Evolutionary conservation across 306 rosid genomes (phyloP), one percentile per base, ranked within the genome.

Genomic region (Cucurbita argyrosperma): DNA sequence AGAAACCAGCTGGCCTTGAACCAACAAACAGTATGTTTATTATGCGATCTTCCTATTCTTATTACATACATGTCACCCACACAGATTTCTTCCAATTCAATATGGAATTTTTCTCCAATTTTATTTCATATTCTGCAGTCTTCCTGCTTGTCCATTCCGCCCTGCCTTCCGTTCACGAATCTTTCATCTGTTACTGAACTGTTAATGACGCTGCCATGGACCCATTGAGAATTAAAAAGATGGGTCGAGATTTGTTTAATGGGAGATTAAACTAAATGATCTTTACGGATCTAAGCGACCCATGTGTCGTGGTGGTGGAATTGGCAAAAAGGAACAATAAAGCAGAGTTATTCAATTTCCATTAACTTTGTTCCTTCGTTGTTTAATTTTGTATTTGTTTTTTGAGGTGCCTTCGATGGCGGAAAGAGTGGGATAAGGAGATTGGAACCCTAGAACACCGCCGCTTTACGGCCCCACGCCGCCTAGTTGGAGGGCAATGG

Each of bases 331-430:
- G 35, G 74, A 70, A 70, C 45, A 8, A 70, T 7, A 35, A 70
- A 35, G 30, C 74, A 70, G 16, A 35, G 30, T 7, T 51, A 52
- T 51, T 52, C 30, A 70, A 50, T 70, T 62, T 73, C 64, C 76
- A 54, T 39, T 4, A 54, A 5, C 23, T 73, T 47, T 74, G 51
- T 72, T 38, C 45, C 74, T 77, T 72, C 10, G 42, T 70, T 6
- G 19, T 39, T 16, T 61, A 4, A 12, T 66, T 66, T 43, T 5
- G 1, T 66, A 1, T 65, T 47, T 40, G 7, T 65, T 43, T 39
- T 23, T 46, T 30, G 1, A 11, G 23, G 46, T 79, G 78, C 78
- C 79, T 76, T 81, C 87, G 81, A 77, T 80, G 85, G 83, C 85
- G 88, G 80, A 57, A 68, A 72, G 23, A 30, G 51, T 46, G 85